These are phyloP conservation scores for Pilatotrama ljubarskyi DNA, from an alignment of 768 basidiomycete species.

Conservation along the genomic window DNA sequence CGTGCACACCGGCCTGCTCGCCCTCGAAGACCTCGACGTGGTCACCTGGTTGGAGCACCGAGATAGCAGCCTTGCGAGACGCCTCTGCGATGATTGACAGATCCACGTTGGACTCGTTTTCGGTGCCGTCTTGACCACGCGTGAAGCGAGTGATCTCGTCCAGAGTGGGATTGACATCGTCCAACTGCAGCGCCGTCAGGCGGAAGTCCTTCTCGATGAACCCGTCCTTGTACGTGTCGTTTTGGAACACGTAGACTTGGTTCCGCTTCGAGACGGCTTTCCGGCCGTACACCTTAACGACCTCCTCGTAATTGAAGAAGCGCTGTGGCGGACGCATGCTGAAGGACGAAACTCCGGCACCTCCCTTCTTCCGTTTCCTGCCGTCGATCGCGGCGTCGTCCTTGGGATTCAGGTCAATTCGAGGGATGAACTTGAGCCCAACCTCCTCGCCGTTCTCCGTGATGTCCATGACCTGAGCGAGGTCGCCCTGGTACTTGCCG, in stretches of 20 bases:
- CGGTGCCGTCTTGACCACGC: constrained; percentile 68
- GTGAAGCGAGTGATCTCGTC: constrained; percentile 96
- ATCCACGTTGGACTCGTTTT: constrained; percentile 73
- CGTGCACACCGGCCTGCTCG: constrained; percentile 90
- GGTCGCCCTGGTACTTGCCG: constrained; percentile 91
- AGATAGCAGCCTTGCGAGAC: constrained; percentile 85
- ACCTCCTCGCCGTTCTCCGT: constrained; percentile 93
- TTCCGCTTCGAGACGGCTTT: constrained; percentile 75
- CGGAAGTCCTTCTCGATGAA: constrained; percentile 97
- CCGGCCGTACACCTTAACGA: constrained; percentile 80
- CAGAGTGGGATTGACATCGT: constrained; percentile 92
- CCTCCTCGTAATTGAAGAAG: constrained; percentile 93
- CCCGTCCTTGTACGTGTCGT: constrained; percentile 92
- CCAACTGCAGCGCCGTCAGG: constrained; percentile 69
- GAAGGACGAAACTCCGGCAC: constrained; percentile 42
- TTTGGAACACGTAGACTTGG: constrained; percentile 81
- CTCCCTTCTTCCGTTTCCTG: constrained; percentile 77
- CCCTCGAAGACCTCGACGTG: constrained; percentile 97
- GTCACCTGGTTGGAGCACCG: constrained; percentile 96
- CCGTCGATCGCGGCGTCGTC: constrained; percentile 69
- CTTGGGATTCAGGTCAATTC: constrained; percentile 92
- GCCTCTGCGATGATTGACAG: constrained; percentile 91
- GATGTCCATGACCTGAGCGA: constrained; percentile 94
- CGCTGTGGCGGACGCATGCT: constrained; percentile 86
- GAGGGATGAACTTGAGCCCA: constrained; percentile 92